Base-by-base conservation (phyloP, 805 yeast genomes). In the Yarrowia sp. region DNA sequence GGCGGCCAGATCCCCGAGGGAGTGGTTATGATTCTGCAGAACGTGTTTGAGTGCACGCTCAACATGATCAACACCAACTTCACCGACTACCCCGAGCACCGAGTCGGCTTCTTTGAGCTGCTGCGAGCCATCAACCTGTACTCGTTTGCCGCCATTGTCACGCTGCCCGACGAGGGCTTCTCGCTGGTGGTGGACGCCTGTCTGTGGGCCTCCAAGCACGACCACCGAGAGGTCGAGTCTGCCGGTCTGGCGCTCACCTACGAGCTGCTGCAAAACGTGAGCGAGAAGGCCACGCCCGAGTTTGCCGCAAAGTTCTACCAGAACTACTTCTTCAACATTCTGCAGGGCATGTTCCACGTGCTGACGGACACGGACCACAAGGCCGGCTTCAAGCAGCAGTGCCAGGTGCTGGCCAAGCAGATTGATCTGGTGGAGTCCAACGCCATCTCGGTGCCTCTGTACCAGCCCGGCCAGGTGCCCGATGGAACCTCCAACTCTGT, bases 161-260 rank as follows among this genome's bases (percentile, higher is more conserved):
- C 92, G 78, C 84, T 95, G 72, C 96, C 98, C 10, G 94, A 96
- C 3, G 92, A 87, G 71, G 97, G 97, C 32, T 94, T 95, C 84
- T 92, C 90, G 76, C 85, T 92, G 70, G 89, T 95, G 69, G 87
- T 95, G 70, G 94, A 92, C 79, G 97, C 98, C 2, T 93, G 97
- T 56, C 83, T 95, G 75, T 95, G 99, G 99, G 98, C 98, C 0
- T 91, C 95, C 79, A 94, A 95, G 80, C 99, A 95, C 79, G 95
- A 93, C 76, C 93, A 95, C 79, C 87, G 98, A 78, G 98, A 94
- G 69, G 98, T 95, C 69, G 99, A 95, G 79, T 93, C 89, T 72
- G 89, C 89, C 68, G 99, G 99, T 36, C 85, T 95, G 73, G 86
- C 89, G 48, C 84, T 95, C 72, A 91, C 95, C 42, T 83, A 89